phyloP scores from a whole-genome alignment of 2,329 filamentous ascomycete genomes.

The Claviceps africana region DNA sequence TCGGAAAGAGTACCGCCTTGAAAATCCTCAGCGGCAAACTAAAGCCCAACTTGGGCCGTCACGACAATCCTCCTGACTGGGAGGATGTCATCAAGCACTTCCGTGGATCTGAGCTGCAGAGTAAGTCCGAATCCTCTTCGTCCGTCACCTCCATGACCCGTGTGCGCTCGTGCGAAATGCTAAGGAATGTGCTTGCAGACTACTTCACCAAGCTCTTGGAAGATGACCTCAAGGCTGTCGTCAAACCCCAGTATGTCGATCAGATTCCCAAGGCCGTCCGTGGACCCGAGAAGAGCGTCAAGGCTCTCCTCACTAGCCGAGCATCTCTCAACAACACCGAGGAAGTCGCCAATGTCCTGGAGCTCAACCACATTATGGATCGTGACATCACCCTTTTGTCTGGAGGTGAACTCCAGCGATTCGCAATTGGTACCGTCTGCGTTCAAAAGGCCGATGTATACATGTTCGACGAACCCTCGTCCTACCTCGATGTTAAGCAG shows the following conservation, averaged over 20 bases:
- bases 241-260: conserved; percentile 98
- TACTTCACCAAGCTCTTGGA: conserved; percentile 98
- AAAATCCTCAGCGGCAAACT: conserved; percentile 98
- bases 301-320: conserved; percentile 62
- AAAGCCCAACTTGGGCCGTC: conserved; percentile 92
- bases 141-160: too few species aligned
- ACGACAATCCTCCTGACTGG: conserved; percentile 96
- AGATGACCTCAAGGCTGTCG: conserved; percentile 91
- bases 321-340: conserved; percentile 66
- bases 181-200: conserved; percentile 30
- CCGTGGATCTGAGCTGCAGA: conserved; percentile 92
- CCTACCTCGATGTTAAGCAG: conserved; percentile 98
- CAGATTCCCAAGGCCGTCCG: conserved; percentile 91
- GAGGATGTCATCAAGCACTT: conserved; percentile 98
- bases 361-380: conserved; percentile 79
- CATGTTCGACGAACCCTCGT: conserved; percentile 99
- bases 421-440: conserved; percentile 90
- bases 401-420: conserved; percentile 95
- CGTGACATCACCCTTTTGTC: conserved; percentile 84
- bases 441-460: conserved; percentile 96
- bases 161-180: background rate
- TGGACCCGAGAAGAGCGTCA: conserved; percentile 65
- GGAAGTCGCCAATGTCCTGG: conserved; percentile 69
- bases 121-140: conserved; percentile 34
- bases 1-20: conserved; percentile 97